Evolutionary conservation across 192 early-diverging fungal genomes (phyloP).

Genomic region (Diversispora epigaea): DNA sequence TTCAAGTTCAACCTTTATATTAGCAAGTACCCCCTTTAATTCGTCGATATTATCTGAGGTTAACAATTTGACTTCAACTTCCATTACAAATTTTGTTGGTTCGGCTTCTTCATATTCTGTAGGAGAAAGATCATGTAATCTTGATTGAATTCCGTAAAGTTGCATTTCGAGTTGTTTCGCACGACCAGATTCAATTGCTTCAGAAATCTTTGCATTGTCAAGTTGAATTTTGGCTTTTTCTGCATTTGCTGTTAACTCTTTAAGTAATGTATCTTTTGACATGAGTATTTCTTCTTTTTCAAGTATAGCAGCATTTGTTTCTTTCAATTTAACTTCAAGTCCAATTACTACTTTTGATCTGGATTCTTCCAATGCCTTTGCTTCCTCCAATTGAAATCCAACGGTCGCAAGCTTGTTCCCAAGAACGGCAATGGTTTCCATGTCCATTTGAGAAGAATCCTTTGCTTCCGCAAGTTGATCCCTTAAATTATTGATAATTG

Average conservation of each 20-base stretch:
- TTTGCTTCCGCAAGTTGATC: not conserved
- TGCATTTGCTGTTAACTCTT: not conserved
- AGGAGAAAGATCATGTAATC: not conserved
- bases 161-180: not conserved
- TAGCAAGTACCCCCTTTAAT: not conserved
- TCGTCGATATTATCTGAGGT: not conserved
- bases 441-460: not conserved
- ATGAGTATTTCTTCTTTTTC: constrained; percentile 22
- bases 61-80: not conserved
- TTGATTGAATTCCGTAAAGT: constrained; percentile 1
- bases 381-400: not conserved
- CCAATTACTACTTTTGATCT: not conserved
- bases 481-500: not conserved
- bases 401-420: not conserved
- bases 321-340: constrained; percentile 2
- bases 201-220: not conserved
- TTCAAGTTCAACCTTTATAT: not conserved
- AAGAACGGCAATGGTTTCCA: not conserved
- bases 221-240: not conserved
- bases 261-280: not conserved
- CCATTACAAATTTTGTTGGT: too few species aligned
- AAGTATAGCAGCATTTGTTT: not conserved
- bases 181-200: not conserved
- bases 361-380: constrained; percentile 3
- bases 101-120: too few species aligned